Base-by-base conservation (phyloP, 345 rosid genomes). In the Geranium brycei region DNA sequence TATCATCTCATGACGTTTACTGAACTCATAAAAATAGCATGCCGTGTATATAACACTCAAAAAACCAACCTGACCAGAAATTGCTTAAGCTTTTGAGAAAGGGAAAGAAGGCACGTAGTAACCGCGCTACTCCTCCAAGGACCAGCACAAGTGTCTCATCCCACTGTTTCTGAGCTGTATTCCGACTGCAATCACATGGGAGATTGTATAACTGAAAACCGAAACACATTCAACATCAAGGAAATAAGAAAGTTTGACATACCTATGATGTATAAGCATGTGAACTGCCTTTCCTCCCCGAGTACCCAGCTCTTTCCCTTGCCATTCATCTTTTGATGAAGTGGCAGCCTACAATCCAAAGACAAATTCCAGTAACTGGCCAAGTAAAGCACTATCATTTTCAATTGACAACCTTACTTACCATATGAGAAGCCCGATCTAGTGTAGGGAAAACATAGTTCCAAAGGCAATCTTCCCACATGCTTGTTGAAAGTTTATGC, bases 381-480 rank as follows among this genome's bases (percentile, higher is more conserved):
- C 6, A 35, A 75, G 56, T 4, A 67, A 75, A 13, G 19, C 60
- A 63, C 57, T 47, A 41, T 51, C 16, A 62, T 63, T 57, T 31
- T 18, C 73, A 63, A 56, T 56, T 30, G 62, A 30, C 35, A 60
- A 63, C 31, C 18, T 30, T 31, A 6, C 62, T 63, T 82, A 92
- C 97, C 99, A 83, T 93, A 82, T 90, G 87, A 73, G 96, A 90
- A 71, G 87, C 96, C n/a, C 73, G 78, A 77, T 85, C 91, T 75
- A 93, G 67, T 72, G 83, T 85, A 16, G 99, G 97, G 74, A 93
- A 90, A 67, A 93, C 82, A 78, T 88, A 93, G 73, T 93, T 88
- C 96, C 97, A 88, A 57, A 93, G 95, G 75, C 96, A 90, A 71
- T 93, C 91, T 77, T 90, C 99, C 97, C 99, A 93, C 97, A 93